A percentile compares a stretch with the other conserved stretches of the same genome.
Conservation (phyloP, 2,329 filamentous ascomycete genomes). For the Dactylella cylindrospora region DNA sequence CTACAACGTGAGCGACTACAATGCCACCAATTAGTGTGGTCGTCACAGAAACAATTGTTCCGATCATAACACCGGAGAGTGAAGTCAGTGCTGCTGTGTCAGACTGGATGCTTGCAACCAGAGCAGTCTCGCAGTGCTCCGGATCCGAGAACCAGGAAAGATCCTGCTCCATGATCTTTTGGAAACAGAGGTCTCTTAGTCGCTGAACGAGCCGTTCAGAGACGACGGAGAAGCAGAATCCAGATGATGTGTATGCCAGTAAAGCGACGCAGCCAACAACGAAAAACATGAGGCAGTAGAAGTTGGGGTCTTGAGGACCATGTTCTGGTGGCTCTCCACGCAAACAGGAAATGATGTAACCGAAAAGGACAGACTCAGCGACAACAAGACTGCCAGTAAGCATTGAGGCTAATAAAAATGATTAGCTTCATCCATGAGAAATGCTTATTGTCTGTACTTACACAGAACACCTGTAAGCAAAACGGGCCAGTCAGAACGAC, state of each 20-base stretch:
- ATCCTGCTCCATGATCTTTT: conserved; percentile 48
- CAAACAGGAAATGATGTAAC: conserved; percentile 57
- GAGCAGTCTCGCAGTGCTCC: conserved; percentile 54
- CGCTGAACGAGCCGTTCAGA: conserved; percentile 55
- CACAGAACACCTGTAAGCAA: conserved; percentile 26
- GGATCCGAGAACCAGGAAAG: conserved; percentile 55
- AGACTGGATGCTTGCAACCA: conserved; percentile 56
- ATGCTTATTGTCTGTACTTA: no score
- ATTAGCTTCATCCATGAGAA: conserved; percentile 15
- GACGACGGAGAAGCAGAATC: conserved; percentile 57
- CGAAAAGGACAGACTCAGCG: conserved; percentile 63
- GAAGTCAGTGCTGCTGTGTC: conserved; percentile 57
- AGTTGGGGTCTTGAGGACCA: conserved; percentile 50
- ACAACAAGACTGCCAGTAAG: conserved; percentile 59
- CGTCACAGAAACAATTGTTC: conserved; percentile 57
- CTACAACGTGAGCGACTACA: conserved; percentile 56
- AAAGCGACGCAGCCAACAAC: conserved; percentile 59
- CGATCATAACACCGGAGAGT: conserved; percentile 57
- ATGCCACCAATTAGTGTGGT: conserved; percentile 57
- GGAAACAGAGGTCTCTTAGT: conserved; percentile 54
- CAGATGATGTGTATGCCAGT: conserved; percentile 54
- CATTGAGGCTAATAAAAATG: conserved; percentile 52
- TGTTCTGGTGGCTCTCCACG: conserved; percentile 55
- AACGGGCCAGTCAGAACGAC: conserved; percentile 24
- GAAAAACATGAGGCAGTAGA: conserved; percentile 59